Conservation (phyloP, 306 rosid genomes). For the Vigna nakashimae region DNA sequence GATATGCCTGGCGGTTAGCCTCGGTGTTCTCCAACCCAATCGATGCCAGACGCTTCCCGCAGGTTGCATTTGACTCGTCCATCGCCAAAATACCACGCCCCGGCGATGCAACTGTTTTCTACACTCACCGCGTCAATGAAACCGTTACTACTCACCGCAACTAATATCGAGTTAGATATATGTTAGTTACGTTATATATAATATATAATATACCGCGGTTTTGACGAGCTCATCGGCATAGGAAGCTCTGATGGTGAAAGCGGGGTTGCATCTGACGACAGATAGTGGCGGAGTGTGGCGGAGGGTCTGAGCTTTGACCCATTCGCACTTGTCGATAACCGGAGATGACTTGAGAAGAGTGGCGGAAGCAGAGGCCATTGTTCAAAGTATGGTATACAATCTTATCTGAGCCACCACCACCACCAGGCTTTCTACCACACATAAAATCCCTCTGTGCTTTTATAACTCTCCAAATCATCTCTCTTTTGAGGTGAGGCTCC, state of each 20-base stretch:
- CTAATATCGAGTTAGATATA: no score
- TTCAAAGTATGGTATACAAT: neutral
- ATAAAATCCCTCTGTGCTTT: conserved; percentile 47
- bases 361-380: conserved; percentile 76
- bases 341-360: conserved; percentile 83
- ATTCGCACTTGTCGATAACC: conserved; percentile 88
- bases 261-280: conserved; percentile 62
- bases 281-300: conserved; percentile 64
- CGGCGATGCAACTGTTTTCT: conserved; percentile 87
- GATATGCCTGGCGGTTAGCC: conserved; percentile 84
- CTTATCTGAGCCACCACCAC: conserved; percentile 63
- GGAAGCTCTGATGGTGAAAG: conserved; percentile 76
- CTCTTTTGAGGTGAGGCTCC: conserved; percentile 69
- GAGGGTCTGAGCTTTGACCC: conserved; percentile 84
- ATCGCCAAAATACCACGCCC: conserved; percentile 93
- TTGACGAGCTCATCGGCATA: conserved; percentile 92
- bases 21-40: conserved; percentile 93
- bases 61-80: conserved; percentile 95
- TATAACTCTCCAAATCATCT: conserved; percentile 68
- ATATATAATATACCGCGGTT: conserved; percentile 72
- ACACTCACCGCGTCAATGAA: neutral
- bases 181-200: neutral
- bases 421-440: conserved; percentile 67
- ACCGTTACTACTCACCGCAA: no score
- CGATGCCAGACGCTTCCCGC: conserved; percentile 89